Evolutionary conservation across 208 protist genomes (phyloP), one percentile per base, ranked within the genome.

Genomic region (Trypanosoma boissoni): DNA sequence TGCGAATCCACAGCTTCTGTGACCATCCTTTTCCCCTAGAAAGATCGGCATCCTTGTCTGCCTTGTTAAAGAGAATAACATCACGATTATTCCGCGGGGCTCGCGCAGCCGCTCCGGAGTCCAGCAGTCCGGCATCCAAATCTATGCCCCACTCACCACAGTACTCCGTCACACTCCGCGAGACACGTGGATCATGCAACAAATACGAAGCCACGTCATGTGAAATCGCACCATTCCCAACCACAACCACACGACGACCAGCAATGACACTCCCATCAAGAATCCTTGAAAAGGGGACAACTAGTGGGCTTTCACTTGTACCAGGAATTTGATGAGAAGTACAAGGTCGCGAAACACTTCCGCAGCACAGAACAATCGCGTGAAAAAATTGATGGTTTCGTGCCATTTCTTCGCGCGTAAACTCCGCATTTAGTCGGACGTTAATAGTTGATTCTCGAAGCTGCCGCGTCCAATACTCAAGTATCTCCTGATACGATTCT

Each of bases 391-490:
- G 76, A 49, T 95, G 84, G 24, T 88, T 80, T 20, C 78, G 67
- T 9, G 88, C 63, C 46, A 95, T 72, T 34, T 95, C 84, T 57
- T 88, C 80, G 9, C 77, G 80, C 10, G 79, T 86, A 64, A 95
- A 95, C 37, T 84, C 76, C 0, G 79, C 79, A 50, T 81, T 62
- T 10, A 92, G 58, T 28, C 75, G 80, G 7, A 95, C 80, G 52
- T 92, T 91, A 29, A 95, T 84, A 29, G 72, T 79, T 8, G 83
- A 91, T 61, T 85, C 56, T 10, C 78, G 84, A 48, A 95, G 62
- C 69, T 92, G 79, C 44, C 78, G 53, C 34, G 78, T 86, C 84
- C 92, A 98, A 78, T 97, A 96, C 54, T 90, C 78, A 9, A 97
- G 58, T 41, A 90, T 68, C 29, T 86, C 84, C 53, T 96, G 83